Base-by-base conservation (phyloP, 371 early-diverging fungal genomes). In the Mucor mucedo region DNA sequence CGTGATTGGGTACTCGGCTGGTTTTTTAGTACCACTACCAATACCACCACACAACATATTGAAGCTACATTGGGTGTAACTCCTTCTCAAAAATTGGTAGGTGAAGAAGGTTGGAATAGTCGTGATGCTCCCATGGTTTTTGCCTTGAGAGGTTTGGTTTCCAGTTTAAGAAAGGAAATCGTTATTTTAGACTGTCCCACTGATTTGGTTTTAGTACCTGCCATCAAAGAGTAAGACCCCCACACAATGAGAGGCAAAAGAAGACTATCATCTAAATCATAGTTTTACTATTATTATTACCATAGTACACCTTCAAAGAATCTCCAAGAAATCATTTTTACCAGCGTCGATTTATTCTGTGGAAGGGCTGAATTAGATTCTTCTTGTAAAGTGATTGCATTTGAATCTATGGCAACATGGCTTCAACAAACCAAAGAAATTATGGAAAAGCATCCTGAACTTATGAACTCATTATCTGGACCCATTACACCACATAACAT, bases 351-450 rank as follows among this genome's bases (percentile, higher is more conserved):
- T 32, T 64, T 74, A 4, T 76, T 87, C 28, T 87, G 87, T 58
- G 76, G 70, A 2, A 73, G 70, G 7, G 69, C 82, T 2, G 80
- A 86, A 30, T 58, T 87, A n/a, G 86, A 90, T 28, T 73, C 87
- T 4, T 80, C 82, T 11, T 85, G 84, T 66, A 90, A 89, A 64
- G 85, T 90, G 0, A 72, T 87, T 21, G 89, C 89, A 4, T 91
- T 91, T 65, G 91, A 91, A 60, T 81, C 91, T 5, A 86, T 91
- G 88, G 86, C 85, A 10, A 78, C 82, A 27, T 91, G 91, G 91
- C 77, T 90, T 5, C 79, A 82, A 47, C 81, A 82, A 55, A 85
- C 86, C 32, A 84, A 75, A 11, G 69, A 50, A 32, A 62, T 65
- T 0, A 65, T 77, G 66, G 55, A 61, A 3, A 48, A 41, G 4